These are phyloP conservation scores for Fomitopsis pulvina DNA, from an alignment of 768 basidiomycete genomes.

Conservation along the genomic window DNA sequence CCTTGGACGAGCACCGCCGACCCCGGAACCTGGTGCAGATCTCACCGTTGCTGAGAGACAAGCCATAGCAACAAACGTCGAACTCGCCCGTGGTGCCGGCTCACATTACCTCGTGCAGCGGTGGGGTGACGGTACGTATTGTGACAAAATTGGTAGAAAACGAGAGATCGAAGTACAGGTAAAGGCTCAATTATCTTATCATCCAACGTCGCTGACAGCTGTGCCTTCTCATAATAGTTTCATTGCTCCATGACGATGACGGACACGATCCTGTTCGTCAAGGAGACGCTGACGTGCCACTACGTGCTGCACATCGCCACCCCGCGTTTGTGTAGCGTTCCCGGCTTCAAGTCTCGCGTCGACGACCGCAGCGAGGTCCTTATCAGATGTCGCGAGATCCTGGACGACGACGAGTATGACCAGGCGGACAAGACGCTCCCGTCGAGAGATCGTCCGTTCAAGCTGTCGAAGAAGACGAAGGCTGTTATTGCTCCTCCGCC, in stretches of 20 bases:
- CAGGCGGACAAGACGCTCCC: slow-evolving; percentile 29
- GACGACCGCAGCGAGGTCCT: slow-evolving; percentile 60
- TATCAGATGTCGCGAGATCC: slow-evolving; percentile 77
- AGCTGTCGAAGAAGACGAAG: slow-evolving; percentile 39
- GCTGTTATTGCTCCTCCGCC: slow-evolving; percentile 36
- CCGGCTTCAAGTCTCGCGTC: slow-evolving; percentile 78
- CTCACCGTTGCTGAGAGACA: slow-evolving; percentile 60
- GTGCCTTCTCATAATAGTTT: slow-evolving; percentile 43
- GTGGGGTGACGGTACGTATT: slow-evolving; percentile 87
- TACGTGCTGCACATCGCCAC: slow-evolving; percentile 95
- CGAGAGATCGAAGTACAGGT: slow-evolving; percentile 97
- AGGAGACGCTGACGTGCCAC: slow-evolving; percentile 89
- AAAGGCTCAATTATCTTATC: slow-evolving; percentile 1
- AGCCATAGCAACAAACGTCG: slow-evolving; percentile 61
- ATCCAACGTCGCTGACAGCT: slow-evolving; percentile 7
- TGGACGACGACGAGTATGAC: slow-evolving; percentile 26
- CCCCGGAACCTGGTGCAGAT: slow-evolving; percentile 54
- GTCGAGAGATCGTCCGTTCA: slow-evolving; percentile 50
- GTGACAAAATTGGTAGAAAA: slow-evolving; percentile 84
- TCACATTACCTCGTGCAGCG: slow-evolving; percentile 89
- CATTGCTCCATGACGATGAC: slow-evolving; percentile 95
- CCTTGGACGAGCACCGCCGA: slow-evolving; percentile 60
- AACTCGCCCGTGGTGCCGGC: slow-evolving; percentile 73
- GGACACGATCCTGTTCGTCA: slow-evolving; percentile 85
- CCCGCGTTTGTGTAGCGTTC: slow-evolving; percentile 87